Conservation (phyloP, 1,284 basidiomycete species). For the Mycosarcoma maydis region DNA sequence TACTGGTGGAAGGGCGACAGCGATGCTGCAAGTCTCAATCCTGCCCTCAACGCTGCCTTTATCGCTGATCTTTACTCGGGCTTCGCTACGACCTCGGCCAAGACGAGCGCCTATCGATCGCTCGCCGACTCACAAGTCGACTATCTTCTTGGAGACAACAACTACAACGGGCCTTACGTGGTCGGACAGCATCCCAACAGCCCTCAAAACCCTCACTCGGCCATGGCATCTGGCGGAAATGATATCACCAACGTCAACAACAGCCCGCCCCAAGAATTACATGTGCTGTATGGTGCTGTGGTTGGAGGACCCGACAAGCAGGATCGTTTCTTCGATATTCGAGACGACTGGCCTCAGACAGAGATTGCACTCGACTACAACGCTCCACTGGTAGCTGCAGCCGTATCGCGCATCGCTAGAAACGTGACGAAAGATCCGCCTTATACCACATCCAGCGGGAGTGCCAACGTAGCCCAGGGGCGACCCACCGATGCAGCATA, state of each 20-base stretch:
- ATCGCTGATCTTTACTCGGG: slow-evolving; percentile 79
- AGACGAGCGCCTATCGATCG: slow-evolving; percentile 74
- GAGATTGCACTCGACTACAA: slow-evolving; percentile 79
- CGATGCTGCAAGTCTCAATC: slow-evolving; percentile 80
- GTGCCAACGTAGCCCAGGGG: slow-evolving; percentile 31
- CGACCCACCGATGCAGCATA: slow-evolving; percentile 35
- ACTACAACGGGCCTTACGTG: slow-evolving; percentile 82
- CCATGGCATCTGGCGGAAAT: slow-evolving; percentile 81
- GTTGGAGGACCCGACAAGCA: slow-evolving; percentile 83
- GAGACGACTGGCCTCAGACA: slow-evolving; percentile 81
- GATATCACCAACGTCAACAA: slow-evolving; percentile 77
- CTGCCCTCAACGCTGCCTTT: slow-evolving; percentile 85
- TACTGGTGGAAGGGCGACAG: slow-evolving; percentile 83
- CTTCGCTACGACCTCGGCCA: slow-evolving; percentile 71
- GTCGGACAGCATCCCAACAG: slow-evolving; percentile 89
- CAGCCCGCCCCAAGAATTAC: slow-evolving; percentile 75
- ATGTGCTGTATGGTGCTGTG: slow-evolving; percentile 85
- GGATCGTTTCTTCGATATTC: slow-evolving; percentile 83
- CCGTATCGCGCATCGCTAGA: slow-evolving; percentile 76
- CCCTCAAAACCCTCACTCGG: slow-evolving; percentile 86
- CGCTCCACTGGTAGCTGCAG: slow-evolving; percentile 82
- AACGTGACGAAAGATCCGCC: slow-evolving; percentile 79
- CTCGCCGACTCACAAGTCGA: slow-evolving; percentile 81
- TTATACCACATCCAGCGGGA: slow-evolving; percentile 71
- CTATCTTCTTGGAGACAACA: slow-evolving; percentile 85